A percentile compares a stretch with the other conserved stretches of the same genome.
Conservation (phyloP, 768 basidiomycete species). For the Udeniomyces megalosporus region DNA sequence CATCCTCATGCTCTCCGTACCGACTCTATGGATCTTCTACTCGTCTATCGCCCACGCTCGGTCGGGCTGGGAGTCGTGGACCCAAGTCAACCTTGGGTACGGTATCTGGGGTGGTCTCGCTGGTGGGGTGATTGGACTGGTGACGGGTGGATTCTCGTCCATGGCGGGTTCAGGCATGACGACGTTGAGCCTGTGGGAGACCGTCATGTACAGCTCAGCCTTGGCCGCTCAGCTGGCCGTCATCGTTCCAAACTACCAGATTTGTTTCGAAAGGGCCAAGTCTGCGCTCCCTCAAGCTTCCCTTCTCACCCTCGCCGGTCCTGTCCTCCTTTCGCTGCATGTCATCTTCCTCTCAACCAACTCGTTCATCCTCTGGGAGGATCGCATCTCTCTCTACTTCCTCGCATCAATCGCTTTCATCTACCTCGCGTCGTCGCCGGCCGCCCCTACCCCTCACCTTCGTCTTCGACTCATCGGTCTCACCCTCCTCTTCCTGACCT, state of each 20-base stretch:
- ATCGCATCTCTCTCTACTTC: slow-evolving; percentile 61
- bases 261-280: neutral
- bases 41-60: slow-evolving; percentile 33
- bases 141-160: neutral
- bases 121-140: slow-evolving; percentile 12
- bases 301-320: slow-evolving; percentile 19
- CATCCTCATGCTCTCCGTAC: slow-evolving; percentile 42
- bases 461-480: slow-evolving; percentile 62
- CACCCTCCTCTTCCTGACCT: slow-evolving; percentile 46
- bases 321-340: slow-evolving; percentile 40
- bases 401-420: slow-evolving; percentile 43
- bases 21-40: slow-evolving; percentile 45
- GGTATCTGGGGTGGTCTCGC: slow-evolving; percentile 11
- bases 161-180: slow-evolving; percentile 6
- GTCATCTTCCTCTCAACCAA: slow-evolving; percentile 69
- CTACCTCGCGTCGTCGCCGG: slow-evolving; percentile 44
- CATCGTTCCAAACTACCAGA: neutral
- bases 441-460: slow-evolving; percentile 51
- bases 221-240: slow-evolving; percentile 20
- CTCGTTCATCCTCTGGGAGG: slow-evolving; percentile 98
- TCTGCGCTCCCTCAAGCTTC: neutral
- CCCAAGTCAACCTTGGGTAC: slow-evolving; percentile 14
- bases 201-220: slow-evolving; percentile 22
- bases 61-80: slow-evolving; percentile 26
- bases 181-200: slow-evolving; percentile 17